A percentile compares a stretch with the other conserved stretches of the same genome.
Evolutionary conservation across 805 yeast species (phyloP).

Genomic region (Yarrowia sp.): DNA sequence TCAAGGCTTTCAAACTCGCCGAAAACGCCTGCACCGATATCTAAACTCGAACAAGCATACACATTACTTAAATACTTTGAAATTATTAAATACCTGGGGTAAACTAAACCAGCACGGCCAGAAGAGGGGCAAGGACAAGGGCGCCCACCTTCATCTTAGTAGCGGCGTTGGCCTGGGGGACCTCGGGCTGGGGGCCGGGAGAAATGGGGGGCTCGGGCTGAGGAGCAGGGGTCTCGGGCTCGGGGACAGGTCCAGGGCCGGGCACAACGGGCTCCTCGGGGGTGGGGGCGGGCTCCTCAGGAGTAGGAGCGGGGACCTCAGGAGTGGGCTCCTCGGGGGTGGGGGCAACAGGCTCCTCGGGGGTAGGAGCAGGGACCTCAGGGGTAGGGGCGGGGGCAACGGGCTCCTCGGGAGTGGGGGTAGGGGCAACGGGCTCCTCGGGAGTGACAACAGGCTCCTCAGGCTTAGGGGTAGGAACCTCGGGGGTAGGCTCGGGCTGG

Average conservation of each 20-base stretch:
- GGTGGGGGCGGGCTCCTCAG: not conserved
- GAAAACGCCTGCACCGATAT: not conserved
- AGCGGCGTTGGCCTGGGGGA: conserved; percentile 18
- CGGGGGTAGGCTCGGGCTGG: not conserved
- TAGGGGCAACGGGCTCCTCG: not conserved
- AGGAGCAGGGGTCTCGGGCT: no score
- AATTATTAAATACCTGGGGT: not conserved
- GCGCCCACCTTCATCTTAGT: not conserved
- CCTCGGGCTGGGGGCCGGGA: not conserved
- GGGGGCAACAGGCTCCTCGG: not conserved
- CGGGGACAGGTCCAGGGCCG: not conserved
- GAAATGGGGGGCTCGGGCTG: no score
- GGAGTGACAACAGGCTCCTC: not conserved
- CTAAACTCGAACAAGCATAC: not conserved
- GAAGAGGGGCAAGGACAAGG: not conserved
- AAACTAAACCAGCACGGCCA: conserved; percentile 1
- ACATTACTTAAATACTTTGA: not conserved
- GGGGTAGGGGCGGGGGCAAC: no score
- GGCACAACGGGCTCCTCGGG: not conserved
- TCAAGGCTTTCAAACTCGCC: conserved; percentile 11
- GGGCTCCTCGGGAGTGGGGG: not conserved
- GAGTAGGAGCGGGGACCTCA: not conserved
- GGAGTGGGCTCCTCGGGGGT: not conserved
- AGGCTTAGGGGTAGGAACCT: not conserved
- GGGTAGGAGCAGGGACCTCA: not conserved